Base-by-base conservation (phyloP, 2,329 filamentous ascomycete species). In the Exophiala mesophila region DNA sequence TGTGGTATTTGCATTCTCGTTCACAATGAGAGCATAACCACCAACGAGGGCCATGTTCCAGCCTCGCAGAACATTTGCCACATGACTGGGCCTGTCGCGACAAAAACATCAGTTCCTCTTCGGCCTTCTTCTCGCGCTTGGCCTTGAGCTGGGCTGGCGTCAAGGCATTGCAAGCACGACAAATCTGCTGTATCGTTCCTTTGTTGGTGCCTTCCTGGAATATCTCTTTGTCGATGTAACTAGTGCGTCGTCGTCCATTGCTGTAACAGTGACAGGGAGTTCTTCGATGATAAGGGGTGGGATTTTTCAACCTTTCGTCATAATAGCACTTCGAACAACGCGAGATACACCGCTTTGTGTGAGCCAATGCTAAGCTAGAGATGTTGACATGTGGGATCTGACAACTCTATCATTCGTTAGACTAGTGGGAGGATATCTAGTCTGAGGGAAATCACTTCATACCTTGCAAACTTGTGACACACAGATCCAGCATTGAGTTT, bases 31-130 rank as follows among this genome's bases (percentile, higher is more conserved):
- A 12, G 13, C 21, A 37, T 6, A 37, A 5, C 35, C 35, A 24
- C 35, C 21, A 37, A 18, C 18, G 20, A 36, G 36, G 21, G 9
- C 19, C 36, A 17, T 28, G 6, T n/a, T 15, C 23, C 23, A 29
- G 36, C 36, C 24, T 15, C 19, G 12, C 35, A 8, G 35, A 24
- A 26, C 21, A 37, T 15, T 37, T 28, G 12, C 19, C 18, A 37
- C 21, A 24, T 6, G 35, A 12, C 17, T 37, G 35, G 16, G 26
- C 19, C 35, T 13, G 18, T 15, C 20, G 12, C 6, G 19, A n/a
- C 18, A 32, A 29, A 19, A 32, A 39, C 17, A 18, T 18, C 38
- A 40, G 8, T 19, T 36, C 33, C 17, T 10, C 33, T 17, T 16
- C 9, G 13, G 17, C 7, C 9, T 16, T 36, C 33, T 20, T 36